phyloP scores from a whole-genome alignment of 176 grass and related monocot genomes.

The Alloteropsis semialata region DNA sequence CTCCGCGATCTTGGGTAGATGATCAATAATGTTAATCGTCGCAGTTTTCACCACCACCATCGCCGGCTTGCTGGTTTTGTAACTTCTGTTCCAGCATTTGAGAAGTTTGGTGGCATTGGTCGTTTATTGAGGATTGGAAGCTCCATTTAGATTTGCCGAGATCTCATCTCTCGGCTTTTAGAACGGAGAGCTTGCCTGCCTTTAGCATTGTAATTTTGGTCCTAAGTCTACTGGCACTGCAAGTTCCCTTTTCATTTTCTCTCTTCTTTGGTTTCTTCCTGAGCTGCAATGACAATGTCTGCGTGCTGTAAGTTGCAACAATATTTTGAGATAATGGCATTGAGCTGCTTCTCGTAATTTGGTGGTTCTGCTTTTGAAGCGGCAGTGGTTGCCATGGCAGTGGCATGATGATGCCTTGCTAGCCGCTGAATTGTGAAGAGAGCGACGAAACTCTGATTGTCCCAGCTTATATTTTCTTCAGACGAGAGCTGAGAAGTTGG shows the following conservation, averaged over 20 bases:
- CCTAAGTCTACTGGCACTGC: slow-evolving; percentile 28
- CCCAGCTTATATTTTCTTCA: neutral
- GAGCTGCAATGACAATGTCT: slow-evolving; percentile 30
- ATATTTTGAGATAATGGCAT: slow-evolving; percentile 30
- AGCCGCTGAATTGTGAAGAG: neutral
- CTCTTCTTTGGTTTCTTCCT: slow-evolving; percentile 24
- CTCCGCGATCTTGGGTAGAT: neutral
- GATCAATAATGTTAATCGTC: slow-evolving; percentile 7
- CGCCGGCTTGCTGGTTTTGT: slow-evolving; percentile 30
- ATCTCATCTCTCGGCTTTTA: neutral
- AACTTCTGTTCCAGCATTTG: slow-evolving; percentile 40
- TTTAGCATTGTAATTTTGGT: slow-evolving; percentile 45
- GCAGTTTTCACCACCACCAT: neutral
- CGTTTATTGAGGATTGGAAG: neutral
- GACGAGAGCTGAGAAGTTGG: neutral
- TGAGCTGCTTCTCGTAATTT: slow-evolving; percentile 28
- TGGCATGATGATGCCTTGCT: neutral
- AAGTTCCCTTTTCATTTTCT: slow-evolving; percentile 14
- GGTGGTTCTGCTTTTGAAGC: neutral
- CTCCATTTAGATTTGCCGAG: slow-evolving; percentile 24
- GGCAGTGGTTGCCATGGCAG: neutral
- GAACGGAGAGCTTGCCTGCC: slow-evolving; percentile 15
- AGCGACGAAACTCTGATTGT: neutral
- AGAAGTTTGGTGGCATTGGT: slow-evolving; percentile 22
- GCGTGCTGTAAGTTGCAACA: slow-evolving; percentile 28